Conservation (phyloP, 805 yeast genomes). For the Metschnikowia santaceciliae region DNA sequence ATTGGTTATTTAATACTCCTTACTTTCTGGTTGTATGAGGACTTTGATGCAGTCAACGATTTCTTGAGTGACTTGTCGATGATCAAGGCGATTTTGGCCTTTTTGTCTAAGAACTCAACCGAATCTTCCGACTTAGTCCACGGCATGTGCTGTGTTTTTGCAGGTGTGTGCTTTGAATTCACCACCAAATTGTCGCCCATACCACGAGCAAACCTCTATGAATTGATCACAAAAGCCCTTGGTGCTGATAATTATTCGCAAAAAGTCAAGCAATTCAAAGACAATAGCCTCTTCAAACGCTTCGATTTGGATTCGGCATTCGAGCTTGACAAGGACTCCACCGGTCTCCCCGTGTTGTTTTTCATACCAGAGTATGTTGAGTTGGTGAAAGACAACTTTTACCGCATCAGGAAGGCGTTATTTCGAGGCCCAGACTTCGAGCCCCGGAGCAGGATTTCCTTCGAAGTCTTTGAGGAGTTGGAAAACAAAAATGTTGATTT, state of each 20-base stretch:
- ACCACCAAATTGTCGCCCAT: conserved; percentile 58
- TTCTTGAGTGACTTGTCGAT: conserved; percentile 65
- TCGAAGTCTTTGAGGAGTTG: conserved; percentile 50
- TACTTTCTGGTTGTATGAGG: conserved; percentile 74
- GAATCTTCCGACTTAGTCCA: conserved; percentile 54
- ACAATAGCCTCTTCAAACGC: conserved; percentile 49
- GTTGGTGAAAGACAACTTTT: conserved; percentile 64
- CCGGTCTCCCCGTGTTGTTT: conserved; percentile 84
- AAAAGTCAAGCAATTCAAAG: conserved; percentile 69
- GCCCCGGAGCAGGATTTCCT: conserved; percentile 64
- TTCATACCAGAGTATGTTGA: conserved; percentile 62
- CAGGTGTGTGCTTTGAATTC: conserved; percentile 82
- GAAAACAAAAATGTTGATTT: conserved; percentile 34
- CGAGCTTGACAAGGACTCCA: conserved; percentile 52
- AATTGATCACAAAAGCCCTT: conserved; percentile 61
- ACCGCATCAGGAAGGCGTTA: conserved; percentile 64
- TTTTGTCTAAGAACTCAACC: conserved; percentile 46
- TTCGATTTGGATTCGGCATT: conserved; percentile 34
- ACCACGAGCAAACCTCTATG: conserved; percentile 55
- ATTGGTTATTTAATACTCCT: conserved; percentile 75
- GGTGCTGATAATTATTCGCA: conserved; percentile 78
- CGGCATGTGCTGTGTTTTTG: conserved; percentile 64
- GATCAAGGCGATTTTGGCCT: conserved; percentile 65
- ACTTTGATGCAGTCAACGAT: conserved; percentile 67
- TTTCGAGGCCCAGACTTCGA: conserved; percentile 71